Percentiles rank a stretch among this genome's conserved stretches.
phyloP scores from a whole-genome alignment of 192 early-diverging fungal genomes.

The Chytriomyces sp. region DNA sequence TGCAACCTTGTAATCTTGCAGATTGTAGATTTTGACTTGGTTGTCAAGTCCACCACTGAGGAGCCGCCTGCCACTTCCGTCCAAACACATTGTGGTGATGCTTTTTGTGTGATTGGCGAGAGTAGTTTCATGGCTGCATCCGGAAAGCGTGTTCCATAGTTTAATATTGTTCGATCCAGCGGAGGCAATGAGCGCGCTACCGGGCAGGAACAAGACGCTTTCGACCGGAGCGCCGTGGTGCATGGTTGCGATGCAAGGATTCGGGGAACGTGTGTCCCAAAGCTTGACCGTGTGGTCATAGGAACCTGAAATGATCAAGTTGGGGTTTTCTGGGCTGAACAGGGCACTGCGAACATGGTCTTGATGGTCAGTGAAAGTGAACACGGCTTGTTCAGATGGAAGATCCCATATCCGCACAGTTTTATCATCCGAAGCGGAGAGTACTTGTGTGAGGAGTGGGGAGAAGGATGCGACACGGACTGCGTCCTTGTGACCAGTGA shows the following conservation, averaged over 20 bases:
- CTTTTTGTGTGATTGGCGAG: constrained; percentile 96
- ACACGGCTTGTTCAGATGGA: constrained; percentile 72
- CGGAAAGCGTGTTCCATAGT: constrained; percentile 86
- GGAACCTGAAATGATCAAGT: constrained; percentile 81
- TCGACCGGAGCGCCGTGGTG: constrained; percentile 89
- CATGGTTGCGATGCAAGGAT: constrained; percentile 73
- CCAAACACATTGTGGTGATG: constrained; percentile 86
- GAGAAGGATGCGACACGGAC: constrained; percentile 85
- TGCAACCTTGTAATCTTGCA: constrained; percentile 84
- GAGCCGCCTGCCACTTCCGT: constrained; percentile 75
- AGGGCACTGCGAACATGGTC: constrained; percentile 88
- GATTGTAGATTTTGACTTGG: constrained; percentile 93
- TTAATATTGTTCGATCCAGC: constrained; percentile 80
- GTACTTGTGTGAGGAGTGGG: constrained; percentile 75
- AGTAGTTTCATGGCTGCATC: constrained; percentile 74
- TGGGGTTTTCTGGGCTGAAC: constrained; percentile 76
- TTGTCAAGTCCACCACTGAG: constrained; percentile 93
- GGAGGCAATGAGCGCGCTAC: constrained; percentile 77
- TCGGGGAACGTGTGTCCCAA: constrained; percentile 85
- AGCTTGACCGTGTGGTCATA: constrained; percentile 95
- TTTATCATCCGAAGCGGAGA: constrained; percentile 90
- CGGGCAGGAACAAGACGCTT: constrained; percentile 80
- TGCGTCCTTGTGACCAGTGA: constrained; percentile 68
- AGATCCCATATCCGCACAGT: constrained; percentile 96
- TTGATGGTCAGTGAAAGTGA: constrained; percentile 74